Evolutionary conservation across 176 grass and related monocot genomes (phyloP), one percentile per base, ranked within the genome.

Genomic region (Cenchrus purpureus): DNA sequence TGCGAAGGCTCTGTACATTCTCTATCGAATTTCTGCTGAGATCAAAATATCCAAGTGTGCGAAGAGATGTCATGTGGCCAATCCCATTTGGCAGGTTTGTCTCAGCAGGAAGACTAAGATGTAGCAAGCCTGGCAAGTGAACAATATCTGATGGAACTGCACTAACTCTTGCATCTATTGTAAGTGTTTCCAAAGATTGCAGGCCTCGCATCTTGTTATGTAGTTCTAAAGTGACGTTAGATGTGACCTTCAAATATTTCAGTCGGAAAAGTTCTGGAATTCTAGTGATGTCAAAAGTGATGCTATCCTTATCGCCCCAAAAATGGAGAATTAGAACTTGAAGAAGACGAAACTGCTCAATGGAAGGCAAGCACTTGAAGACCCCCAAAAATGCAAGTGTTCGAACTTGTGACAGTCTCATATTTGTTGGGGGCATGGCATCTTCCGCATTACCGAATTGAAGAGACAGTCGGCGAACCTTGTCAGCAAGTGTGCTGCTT

Each of bases 381-480:
- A 42, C 12, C 55, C 84, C 14, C 3, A 86, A 52, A 43, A 37
- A 71, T 3, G 75, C 65, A 37, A 85, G 12, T 62, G 84, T 63
- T 16, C 84, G 66, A 40, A 85, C 17, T 6, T 87, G 78, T 56
- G 60, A 81, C 28, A 75, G 7, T 12, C 34, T 56, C 78, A 87
- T 74, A 81, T 81, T 87, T n/a, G 48, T 49, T 46, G 85, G 59
- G n/a, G 48, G 5, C 0, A 9, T 49, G 37, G 49, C 37, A 72
- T 82, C 53, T 49, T 81, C 78, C 48, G 50, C 11, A 11, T 81
- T 81, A 55, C 69, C 69, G 46, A 66, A 87, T 0, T 87, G 78
- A 74, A 87, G 37, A 66, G 85, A 81, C 16, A 87, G 17, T 16
- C 85, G 58, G 48, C 69, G 69, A 75, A 87, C 37, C 60, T 49